phyloP scores from a whole-genome alignment of 2,329 filamentous ascomycete species.

The Aspergillus pseudoterreus region DNA sequence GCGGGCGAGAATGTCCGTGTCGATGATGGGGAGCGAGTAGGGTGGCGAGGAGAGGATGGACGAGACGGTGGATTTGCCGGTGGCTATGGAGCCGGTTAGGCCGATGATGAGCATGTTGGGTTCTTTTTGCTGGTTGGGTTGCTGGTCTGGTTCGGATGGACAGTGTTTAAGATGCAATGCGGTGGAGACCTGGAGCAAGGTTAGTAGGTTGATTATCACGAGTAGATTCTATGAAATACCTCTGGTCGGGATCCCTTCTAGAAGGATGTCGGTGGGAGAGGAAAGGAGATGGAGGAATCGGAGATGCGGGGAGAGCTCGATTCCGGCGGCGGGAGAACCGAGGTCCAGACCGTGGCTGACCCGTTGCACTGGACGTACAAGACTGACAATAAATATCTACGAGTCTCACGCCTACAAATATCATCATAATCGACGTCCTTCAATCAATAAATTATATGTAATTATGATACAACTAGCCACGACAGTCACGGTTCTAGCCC shows the following conservation, averaged over 20 bases:
- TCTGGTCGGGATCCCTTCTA: background rate
- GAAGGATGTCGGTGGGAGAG: background rate
- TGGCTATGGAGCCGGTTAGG: conserved; percentile 94
- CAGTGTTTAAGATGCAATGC: background rate
- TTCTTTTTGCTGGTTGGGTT: background rate
- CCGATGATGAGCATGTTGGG: conserved; percentile 76
- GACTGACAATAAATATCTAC: no score
- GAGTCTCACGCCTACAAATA: no score
- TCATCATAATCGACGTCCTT: no score
- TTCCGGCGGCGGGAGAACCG: background rate
- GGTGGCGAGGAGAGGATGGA: conserved; percentile 79
- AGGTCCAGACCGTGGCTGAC: background rate
- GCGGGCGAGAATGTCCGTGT: conserved; percentile 88
- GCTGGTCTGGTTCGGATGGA: background rate
- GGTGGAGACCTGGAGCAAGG: no score
- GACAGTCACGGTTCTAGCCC: no score
- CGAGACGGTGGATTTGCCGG: conserved; percentile 95
- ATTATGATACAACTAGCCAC: no score
- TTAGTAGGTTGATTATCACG: background rate
- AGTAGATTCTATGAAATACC: background rate
- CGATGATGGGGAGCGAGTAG: conserved; percentile 84
- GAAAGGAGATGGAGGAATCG: background rate
- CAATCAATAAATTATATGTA: no score
- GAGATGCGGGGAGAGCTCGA: conserved; percentile 8
- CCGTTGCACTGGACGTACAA: background rate